Evolutionary conservation across 345 rosid genomes (phyloP).

Genomic region (Physaria fendleri): DNA sequence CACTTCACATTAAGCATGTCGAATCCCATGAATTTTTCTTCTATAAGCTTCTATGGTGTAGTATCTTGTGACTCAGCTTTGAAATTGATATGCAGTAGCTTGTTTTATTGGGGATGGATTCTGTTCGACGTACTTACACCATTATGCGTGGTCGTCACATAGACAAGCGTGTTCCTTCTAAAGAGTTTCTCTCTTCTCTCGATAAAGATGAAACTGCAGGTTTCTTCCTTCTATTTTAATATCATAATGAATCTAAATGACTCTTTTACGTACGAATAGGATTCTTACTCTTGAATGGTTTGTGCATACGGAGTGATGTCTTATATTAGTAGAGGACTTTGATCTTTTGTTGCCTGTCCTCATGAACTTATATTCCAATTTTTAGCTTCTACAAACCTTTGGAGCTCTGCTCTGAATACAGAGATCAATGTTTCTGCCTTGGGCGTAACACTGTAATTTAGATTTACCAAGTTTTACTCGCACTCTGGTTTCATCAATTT

Average conservation of each 20-base stretch:
- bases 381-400: background rate
- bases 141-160: constrained; percentile 66
- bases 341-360: background rate
- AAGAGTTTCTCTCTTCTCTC: constrained; percentile 35
- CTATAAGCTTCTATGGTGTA: background rate
- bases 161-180: constrained; percentile 60
- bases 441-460: background rate
- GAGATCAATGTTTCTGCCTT: background rate
- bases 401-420: background rate
- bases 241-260: too few relatives aligned
- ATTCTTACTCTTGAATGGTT: constrained; percentile 18
- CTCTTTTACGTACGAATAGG: too few relatives aligned
- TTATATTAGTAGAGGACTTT: background rate
- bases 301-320: background rate
- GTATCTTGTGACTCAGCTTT: background rate
- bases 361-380: background rate
- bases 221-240: constrained; percentile 3
- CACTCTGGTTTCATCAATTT: background rate
- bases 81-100: constrained; percentile 11
- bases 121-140: constrained; percentile 31
- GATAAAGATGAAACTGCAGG: constrained; percentile 56
- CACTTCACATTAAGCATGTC: background rate
- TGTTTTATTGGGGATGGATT: constrained; percentile 20
- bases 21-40: background rate
- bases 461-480: background rate